Evolutionary conservation across 1,284 basidiomycete genomes (phyloP), one percentile per base, ranked within the genome.

Genomic region (Pisolithus thermaeus): DNA sequence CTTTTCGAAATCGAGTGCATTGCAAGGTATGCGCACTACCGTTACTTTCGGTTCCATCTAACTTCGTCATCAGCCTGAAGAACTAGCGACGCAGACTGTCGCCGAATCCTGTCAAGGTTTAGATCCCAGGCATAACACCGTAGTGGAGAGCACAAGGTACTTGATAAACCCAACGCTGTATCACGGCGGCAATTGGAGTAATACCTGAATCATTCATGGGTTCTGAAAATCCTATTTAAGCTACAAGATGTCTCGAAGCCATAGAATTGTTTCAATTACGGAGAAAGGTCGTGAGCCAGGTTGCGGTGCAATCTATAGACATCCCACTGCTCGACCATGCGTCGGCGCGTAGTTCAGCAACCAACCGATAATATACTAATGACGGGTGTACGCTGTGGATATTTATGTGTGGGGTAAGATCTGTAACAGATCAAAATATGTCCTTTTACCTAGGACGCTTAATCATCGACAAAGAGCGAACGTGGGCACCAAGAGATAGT

Each of bases 1-100:
- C 76, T 95, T 36, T 87, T 97, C 50, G 96, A 99, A 77, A 82
- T 98, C 57, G 95, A 98, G 73, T 86, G 84, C 61, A 89, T 96
- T 65, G 90, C 86, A 14, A 81, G 79, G 81, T 80, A 55, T 52
- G 76, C 66, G 12, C 7, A 7, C 20, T 9, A 8, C 7, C 12
- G 49, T 0, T 22, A 22, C 35, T 14, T 18, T 36, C 5, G 25
- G 38, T 42, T 44, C 1, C 3, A 37, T 23, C 1, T 47, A 3
- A 7, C 18, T n/a, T 6, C 12, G 37, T 27, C 16, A 20, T 23
- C 38, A 63, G 62, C 37, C 46, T 64, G 32, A 66, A 59, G 51
- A 49, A 63, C 18, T 63, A 43, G 55, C 28, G 42, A 20, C 22
- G 38, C 18, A 39, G 18, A 20, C 38, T 9, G 11, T 39, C 20